Percentiles rank a stretch among this genome's conserved stretches.
Evolutionary conservation across 768 basidiomycete genomes (phyloP).

Genomic region (Pleurotus pulmonarius): DNA sequence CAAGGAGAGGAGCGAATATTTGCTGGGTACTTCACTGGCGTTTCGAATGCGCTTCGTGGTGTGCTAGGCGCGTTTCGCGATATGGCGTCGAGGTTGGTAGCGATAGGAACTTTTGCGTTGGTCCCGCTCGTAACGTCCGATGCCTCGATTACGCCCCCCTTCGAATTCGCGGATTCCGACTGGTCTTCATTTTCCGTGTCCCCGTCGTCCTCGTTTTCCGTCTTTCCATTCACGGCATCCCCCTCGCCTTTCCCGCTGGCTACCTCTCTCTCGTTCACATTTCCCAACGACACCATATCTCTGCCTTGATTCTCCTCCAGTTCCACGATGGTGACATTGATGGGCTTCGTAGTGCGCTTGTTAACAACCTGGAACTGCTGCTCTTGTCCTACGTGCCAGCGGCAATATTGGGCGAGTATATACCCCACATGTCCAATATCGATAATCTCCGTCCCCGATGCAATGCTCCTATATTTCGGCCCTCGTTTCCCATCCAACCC

Average conservation of each 20-base stretch:
- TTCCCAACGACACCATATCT: no score
- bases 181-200: no score
- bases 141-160: no score
- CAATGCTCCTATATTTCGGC: conserved; percentile 19
- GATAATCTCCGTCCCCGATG: conserved; percentile 21
- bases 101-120: no score
- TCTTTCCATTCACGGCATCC: no score
- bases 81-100: no score
- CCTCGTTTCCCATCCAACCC: conserved; percentile 21
- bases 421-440: conserved; percentile 25
- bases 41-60: neutral
- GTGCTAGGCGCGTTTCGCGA: no score
- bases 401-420: conserved; percentile 17
- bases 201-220: no score
- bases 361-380: conserved; percentile 10
- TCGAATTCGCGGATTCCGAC: no score
- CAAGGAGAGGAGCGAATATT: neutral
- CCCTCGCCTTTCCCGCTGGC: no score
- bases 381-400: neutral
- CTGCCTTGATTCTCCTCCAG: neutral
- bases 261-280: no score
- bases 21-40: neutral
- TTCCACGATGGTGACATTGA: conserved; percentile 16
- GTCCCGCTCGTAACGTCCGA: no score
- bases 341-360: conserved; percentile 11